Evolutionary conservation across 2,329 filamentous ascomycete genomes (phyloP).

Genomic region (Diaporthe batatas): DNA sequence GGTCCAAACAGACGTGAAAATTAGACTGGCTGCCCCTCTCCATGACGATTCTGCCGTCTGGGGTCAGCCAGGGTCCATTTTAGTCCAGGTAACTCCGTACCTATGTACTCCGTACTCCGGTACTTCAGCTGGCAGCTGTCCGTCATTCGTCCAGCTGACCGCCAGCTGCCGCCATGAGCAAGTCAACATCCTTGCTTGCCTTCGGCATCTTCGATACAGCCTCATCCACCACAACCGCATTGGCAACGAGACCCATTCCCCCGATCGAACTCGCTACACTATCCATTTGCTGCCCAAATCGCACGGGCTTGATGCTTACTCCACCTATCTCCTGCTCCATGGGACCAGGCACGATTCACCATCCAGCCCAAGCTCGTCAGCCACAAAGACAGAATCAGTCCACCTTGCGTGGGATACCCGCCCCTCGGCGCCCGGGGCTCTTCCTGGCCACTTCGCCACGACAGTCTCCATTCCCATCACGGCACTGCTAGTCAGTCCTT

Average conservation of each 20-base stretch:
- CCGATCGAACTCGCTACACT: not conserved
- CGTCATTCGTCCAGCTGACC: not conserved
- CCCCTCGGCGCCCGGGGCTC: slow-evolving; percentile 8
- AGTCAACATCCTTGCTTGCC: slow-evolving; percentile 18
- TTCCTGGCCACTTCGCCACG: not conserved
- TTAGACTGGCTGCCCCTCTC: slow-evolving; percentile 1
- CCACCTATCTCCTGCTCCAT: not conserved
- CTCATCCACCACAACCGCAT: slow-evolving; percentile 5
- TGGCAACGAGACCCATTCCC: not conserved
- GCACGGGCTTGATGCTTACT: not conserved
- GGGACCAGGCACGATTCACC: not conserved
- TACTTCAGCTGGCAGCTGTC: not conserved
- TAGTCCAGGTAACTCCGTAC: not conserved
- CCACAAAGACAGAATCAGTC: not conserved
- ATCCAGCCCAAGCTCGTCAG: slow-evolving; percentile 10
- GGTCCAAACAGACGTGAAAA: not conserved
- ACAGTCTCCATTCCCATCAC: not conserved
- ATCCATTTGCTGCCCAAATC: not conserved
- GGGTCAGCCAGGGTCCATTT: not conserved
- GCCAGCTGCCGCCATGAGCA: not conserved
- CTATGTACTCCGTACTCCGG: too few relatives aligned
- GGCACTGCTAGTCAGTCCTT: not conserved
- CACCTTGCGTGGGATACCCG: not conserved
- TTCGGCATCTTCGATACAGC: not conserved
- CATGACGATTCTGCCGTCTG: not conserved